A percentile compares a stretch with the other conserved stretches of the same genome.
These are phyloP conservation scores for Lasiosphaeriaceae sp. DNA, from an alignment of 495 filamentous ascomycete species.

Conservation along the genomic window DNA sequence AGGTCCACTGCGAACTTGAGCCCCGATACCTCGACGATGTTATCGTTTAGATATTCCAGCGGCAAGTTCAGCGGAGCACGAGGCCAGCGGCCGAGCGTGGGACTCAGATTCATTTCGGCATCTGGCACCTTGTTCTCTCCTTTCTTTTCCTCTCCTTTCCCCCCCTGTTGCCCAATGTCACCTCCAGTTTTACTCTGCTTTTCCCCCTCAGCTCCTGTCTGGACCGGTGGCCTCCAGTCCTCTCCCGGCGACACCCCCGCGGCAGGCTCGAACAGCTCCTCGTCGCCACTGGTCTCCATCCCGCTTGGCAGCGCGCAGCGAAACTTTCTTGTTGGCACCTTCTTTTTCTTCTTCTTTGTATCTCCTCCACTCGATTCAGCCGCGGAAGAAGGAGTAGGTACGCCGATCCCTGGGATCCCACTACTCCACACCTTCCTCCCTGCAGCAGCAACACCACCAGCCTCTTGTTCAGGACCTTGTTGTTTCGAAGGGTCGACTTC, in stretches of 20 bases:
- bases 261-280: constrained; percentile 1
- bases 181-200: too few species aligned
- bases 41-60: constrained; percentile 8
- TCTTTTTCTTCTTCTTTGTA: background rate
- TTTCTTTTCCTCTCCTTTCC: too few species aligned
- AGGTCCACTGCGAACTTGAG: constrained; percentile 26
- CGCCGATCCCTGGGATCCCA: too few species aligned
- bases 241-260: constrained; percentile 5
- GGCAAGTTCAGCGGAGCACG: background rate
- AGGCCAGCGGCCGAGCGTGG: constrained; percentile 23
- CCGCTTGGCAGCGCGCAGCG: background rate
- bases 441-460: too few species aligned
- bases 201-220: background rate
- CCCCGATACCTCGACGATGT: constrained; percentile 16
- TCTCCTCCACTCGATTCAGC: too few species aligned
- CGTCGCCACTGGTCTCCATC: background rate
- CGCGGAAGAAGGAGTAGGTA: too few species aligned
- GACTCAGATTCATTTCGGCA: constrained; percentile 24
- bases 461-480: too few species aligned
- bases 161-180: too few species aligned
- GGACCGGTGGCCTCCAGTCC: constrained; percentile 3
- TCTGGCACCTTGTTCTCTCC: constrained; percentile 6
- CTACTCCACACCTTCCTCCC: too few species aligned
- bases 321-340: background rate
- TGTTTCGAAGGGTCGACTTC: background rate